Base-by-base conservation (phyloP, 2,329 filamentous ascomycete species). In the Pseudogymnoascus destructans region DNA sequence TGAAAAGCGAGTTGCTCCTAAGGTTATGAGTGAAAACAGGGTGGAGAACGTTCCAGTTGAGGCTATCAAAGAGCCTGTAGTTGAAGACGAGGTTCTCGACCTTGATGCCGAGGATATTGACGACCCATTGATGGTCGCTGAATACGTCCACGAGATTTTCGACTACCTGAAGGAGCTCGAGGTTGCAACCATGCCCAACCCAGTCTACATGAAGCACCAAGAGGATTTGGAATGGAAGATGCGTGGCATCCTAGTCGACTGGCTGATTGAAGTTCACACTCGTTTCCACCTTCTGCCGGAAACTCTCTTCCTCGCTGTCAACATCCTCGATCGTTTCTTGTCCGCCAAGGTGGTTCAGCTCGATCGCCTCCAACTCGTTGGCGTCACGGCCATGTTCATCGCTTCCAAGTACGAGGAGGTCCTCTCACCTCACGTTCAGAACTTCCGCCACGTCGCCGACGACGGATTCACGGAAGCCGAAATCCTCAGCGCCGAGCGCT, bases 321-420 rank as follows among this genome's bases (percentile, higher is more conserved):
- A 97, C 79, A 90, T 97, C 71, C 95, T 97, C 70, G 93, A 98
- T 72, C 91, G 93, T 61, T 98, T 97, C 77, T 81, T 98, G 52
- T 96, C 92, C 0, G 83, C 85, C 68, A 96, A 97, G 77, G 86
- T 96, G 30, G 93, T 98, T 49, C 89, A 95, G 74, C 84, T 98
- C 52, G 92, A 97, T 71, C 90, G 91, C 62, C 84, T 98, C 5
- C 93, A 98, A 74, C 81, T 98, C 7, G 93, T 98, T 60, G 93
- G 93, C 68, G 91, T 97, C 68, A 95, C 93, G 21, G 93, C 92
- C 72, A 97, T 98, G 93, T 97, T 97, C 77, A 95, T 97, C 69
- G 93, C 93, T 10, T 95, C 92, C 69, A 98, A 98, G 76, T 98
- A 97, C 71, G 92, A 98, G 73, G 93, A 98, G 71, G 91, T 98